A percentile compares a stretch with the other conserved stretches of the same genome.
Conservation (phyloP, 306 rosid genomes). For the Lupinus albus region DNA sequence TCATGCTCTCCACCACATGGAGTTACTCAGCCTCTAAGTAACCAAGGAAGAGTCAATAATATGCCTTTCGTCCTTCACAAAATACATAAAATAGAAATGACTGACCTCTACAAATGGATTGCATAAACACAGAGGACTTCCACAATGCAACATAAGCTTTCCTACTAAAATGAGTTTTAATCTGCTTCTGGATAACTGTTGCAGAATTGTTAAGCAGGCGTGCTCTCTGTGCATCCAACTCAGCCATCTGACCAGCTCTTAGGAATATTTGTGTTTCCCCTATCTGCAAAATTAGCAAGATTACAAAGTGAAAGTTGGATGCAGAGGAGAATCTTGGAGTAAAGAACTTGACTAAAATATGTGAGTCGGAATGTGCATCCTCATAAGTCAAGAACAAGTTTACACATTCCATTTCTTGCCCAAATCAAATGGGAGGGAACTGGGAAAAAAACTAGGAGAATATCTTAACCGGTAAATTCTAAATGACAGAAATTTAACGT, state of each 20-base stretch:
- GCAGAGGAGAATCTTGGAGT: constrained; percentile 29
- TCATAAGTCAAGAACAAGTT: constrained; percentile 25
- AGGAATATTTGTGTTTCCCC: constrained; percentile 79
- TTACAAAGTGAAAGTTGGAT: constrained; percentile 30
- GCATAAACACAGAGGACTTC: constrained; percentile 58
- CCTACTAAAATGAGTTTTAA: constrained; percentile 47
- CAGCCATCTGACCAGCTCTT: constrained; percentile 92
- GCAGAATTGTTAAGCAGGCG: constrained; percentile 59
- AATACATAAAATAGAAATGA: constrained; percentile 24
- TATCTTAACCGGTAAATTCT: constrained; percentile 6
- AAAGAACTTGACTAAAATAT: constrained; percentile 12
- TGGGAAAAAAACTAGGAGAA: constrained; percentile 19
- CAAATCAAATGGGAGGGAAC: constrained; percentile 16
- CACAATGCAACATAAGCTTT: constrained; percentile 46
- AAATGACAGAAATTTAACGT: constrained; percentile 15
- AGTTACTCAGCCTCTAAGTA: constrained; percentile 15
- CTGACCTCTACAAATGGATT: constrained; percentile 83
- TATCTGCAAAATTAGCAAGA: constrained; percentile 58
- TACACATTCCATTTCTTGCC: constrained; percentile 28
- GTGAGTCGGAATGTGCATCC: constrained; percentile 27
- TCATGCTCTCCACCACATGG: constrained; percentile 3
- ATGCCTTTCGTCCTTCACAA: constrained; percentile 11
- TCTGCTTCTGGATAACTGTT: constrained; percentile 59
- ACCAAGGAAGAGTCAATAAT: constrained; percentile 25
- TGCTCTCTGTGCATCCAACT: constrained; percentile 73